Conservation (phyloP, 1,139 yeast species). For the Wickerhamomyces sp. region DNA sequence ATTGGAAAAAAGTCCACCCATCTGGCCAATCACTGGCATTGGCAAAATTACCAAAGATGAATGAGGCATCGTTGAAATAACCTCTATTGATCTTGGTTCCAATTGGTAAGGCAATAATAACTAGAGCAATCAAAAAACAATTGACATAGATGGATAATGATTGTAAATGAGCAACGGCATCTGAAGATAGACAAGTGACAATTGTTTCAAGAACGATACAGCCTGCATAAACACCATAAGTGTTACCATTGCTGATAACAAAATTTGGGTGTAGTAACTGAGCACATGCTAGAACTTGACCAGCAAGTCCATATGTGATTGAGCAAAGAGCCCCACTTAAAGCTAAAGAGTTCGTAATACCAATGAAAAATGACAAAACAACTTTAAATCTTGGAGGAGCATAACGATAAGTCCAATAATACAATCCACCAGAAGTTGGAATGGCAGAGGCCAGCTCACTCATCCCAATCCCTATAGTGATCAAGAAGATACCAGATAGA, state of each 20-base stretch:
- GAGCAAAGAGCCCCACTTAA: constrained; percentile 53
- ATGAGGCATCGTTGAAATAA: constrained; percentile 33
- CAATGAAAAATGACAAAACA: constrained; percentile 52
- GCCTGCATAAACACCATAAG: constrained; percentile 48
- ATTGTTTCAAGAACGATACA: constrained; percentile 39
- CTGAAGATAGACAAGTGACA: constrained; percentile 42
- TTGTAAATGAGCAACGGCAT: constrained; percentile 50
- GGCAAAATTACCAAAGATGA: constrained; percentile 42
- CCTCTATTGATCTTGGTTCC: constrained; percentile 33
- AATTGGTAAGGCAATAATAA: constrained; percentile 58
- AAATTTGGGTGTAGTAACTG: constrained; percentile 18
- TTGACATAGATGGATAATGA: constrained; percentile 50
- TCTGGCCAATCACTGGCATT: constrained; percentile 47
- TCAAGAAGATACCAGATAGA: constrained; percentile 50
- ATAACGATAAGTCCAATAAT: constrained; percentile 53
- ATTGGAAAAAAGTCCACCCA: constrained; percentile 56
- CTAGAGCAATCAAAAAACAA: constrained; percentile 43
- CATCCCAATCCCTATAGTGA: constrained; percentile 57
- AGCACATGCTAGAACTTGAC: constrained; percentile 47
- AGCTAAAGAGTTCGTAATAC: constrained; percentile 55
- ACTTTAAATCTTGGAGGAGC: constrained; percentile 43
- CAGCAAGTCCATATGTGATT: constrained; percentile 55
- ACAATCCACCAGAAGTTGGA: constrained; percentile 71
- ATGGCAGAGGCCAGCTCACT: constrained; percentile 63
- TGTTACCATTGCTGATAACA: constrained; percentile 36